Evolutionary conservation across 345 rosid species (phyloP).

Genomic region (Noccaea caerulescens): DNA sequence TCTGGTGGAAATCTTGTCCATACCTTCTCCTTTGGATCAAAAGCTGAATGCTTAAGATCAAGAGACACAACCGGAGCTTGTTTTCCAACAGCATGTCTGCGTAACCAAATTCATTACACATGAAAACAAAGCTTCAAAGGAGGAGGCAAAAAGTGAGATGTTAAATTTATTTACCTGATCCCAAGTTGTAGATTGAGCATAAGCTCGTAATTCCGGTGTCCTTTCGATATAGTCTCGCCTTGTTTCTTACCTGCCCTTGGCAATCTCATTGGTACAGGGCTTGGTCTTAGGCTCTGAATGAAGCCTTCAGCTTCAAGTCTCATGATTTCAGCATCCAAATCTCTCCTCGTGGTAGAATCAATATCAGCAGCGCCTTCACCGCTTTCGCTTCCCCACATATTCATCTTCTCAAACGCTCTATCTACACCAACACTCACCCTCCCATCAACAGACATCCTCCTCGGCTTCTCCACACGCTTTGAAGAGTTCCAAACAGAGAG

Average conservation of each 20-base stretch:
- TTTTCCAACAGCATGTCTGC: constrained; percentile 85
- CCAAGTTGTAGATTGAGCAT: constrained; percentile 93
- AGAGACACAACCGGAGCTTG: constrained; percentile 71
- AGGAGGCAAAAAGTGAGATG: constrained; percentile 1
- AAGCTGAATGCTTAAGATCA: constrained; percentile 85
- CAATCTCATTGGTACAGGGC: constrained; percentile 55
- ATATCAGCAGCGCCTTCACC: constrained; percentile 47
- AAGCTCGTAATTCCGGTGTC: constrained; percentile 86
- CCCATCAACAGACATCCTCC: constrained; percentile 81
- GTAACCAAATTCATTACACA: background rate
- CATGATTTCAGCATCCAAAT: constrained; percentile 54
- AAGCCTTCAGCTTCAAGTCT: constrained; percentile 51
- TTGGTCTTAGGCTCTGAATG: constrained; percentile 38
- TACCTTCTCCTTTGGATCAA: constrained; percentile 88
- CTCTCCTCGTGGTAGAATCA: constrained; percentile 41
- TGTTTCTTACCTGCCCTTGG: constrained; percentile 70
- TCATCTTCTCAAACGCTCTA: constrained; percentile 70
- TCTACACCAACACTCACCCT: constrained; percentile 84
- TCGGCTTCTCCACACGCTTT: constrained; percentile 59
- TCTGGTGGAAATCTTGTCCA: constrained; percentile 96
- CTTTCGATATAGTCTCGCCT: constrained; percentile 87
- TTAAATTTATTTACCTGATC: constrained; percentile 47
- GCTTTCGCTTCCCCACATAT: constrained; percentile 63
- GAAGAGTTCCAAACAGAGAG: constrained; percentile 77
- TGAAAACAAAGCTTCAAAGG: background rate